These are phyloP conservation scores for Cladosporium sp. DNA, from an alignment of 2,329 filamentous ascomycete species.

Conservation along the genomic window DNA sequence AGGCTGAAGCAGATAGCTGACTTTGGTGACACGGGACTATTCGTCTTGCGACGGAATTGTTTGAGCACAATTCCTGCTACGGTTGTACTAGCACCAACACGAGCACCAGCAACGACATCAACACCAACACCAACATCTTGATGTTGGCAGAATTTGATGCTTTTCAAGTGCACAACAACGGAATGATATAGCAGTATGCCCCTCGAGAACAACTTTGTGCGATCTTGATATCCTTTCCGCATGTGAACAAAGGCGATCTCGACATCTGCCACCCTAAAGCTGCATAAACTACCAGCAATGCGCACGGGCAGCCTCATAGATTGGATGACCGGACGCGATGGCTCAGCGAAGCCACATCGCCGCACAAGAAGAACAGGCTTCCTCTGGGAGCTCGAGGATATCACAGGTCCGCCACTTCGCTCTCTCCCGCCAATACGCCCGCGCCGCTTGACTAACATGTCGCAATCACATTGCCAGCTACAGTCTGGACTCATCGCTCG, in stretches of 20 bases:
- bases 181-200: neutral
- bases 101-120: neutral
- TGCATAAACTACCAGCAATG: slow-evolving; percentile 1
- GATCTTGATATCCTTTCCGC: neutral
- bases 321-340: slow-evolving; percentile 4
- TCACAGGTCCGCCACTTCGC: slow-evolving; percentile 8
- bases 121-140: slow-evolving; percentile 1
- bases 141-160: slow-evolving; percentile 1
- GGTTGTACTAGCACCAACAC: neutral
- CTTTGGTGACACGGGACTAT: too few species aligned
- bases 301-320: slow-evolving; percentile 4
- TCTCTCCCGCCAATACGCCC: slow-evolving; percentile 5
- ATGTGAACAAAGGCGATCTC: neutral
- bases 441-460: slow-evolving; percentile 7
- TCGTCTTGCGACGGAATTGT: too few species aligned
- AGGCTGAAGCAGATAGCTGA: too few species aligned
- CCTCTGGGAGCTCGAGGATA: slow-evolving; percentile 5
- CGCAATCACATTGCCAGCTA: slow-evolving; percentile 4
- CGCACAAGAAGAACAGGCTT: neutral
- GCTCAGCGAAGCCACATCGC: neutral
- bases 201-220: neutral
- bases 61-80: neutral
- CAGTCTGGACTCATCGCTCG: slow-evolving; percentile 9
- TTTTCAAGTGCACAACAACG: neutral
- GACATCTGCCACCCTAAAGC: neutral